These are phyloP conservation scores for Adiantum capillusveneris DNA, from an alignment of 75 land plant genomes.

Conservation along the genomic window DNA sequence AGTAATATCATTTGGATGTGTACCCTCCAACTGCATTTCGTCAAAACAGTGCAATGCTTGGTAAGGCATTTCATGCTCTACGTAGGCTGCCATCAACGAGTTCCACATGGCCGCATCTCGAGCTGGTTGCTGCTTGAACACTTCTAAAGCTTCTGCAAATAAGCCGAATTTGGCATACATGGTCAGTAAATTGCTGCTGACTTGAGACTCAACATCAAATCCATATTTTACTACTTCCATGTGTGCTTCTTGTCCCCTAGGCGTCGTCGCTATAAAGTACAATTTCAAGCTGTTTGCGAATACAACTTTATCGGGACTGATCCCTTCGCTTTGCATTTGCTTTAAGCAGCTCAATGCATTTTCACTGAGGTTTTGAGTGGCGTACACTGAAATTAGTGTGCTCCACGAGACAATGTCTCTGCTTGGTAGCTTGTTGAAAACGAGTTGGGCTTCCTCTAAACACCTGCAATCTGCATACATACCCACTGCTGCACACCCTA, in stretches of 20 bases:
- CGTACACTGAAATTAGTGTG: conserved; percentile 21
- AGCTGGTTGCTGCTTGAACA: conserved; percentile 13
- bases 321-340: conserved; percentile 14
- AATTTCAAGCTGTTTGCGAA: conserved; percentile 5
- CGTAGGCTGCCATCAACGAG: conserved; percentile 22
- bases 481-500: conserved; percentile 10
- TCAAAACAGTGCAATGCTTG: conserved; percentile 3
- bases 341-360: conserved; percentile 17
- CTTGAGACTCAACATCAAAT: background rate
- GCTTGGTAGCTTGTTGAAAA: conserved; percentile 15
- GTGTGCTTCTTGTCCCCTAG: conserved; percentile 27
- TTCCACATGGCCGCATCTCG: conserved; percentile 24
- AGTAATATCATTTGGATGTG: conserved; percentile 16
- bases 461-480: conserved; percentile 23
- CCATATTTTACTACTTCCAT: conserved; percentile 4
- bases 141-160: conserved; percentile 9
- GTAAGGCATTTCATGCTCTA: conserved; percentile 7
- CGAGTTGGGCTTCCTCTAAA: conserved; percentile 8
- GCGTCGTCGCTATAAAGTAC: background rate
- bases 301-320: conserved; percentile 7
- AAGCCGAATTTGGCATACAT: conserved; percentile 24
- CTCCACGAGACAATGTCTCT: conserved; percentile 20
- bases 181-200: conserved; percentile 4
- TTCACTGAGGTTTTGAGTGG: conserved; percentile 3
- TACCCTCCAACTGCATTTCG: conserved; percentile 18